Conservation (phyloP, 305 asterid genomes). For the Fraxinus nigra region DNA sequence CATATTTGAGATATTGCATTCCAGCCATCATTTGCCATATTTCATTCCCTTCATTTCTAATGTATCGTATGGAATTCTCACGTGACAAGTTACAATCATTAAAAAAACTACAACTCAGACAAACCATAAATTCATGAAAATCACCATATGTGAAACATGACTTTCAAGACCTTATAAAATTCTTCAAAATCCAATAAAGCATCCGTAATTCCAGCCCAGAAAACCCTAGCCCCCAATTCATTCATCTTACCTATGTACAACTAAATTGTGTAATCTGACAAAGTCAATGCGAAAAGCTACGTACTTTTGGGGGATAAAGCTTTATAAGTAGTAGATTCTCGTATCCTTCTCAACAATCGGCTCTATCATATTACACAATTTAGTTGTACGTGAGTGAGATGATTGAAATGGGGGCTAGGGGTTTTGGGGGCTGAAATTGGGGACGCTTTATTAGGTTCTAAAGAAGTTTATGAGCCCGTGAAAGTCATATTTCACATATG, state of each 20-base stretch:
- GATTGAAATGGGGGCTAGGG: background rate
- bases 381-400: background rate
- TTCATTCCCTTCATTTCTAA: background rate
- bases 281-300: too few species aligned
- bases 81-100: too few species aligned
- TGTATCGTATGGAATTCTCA: background rate
- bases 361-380: background rate
- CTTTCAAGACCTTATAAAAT: background rate
- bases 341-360: too few species aligned
- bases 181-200: background rate
- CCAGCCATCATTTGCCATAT: background rate
- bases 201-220: background rate
- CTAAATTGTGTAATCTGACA: background rate
- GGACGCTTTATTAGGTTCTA: background rate
- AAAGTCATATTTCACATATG: background rate
- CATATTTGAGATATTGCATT: background rate
- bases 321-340: too few species aligned
- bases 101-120: background rate
- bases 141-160: background rate
- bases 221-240: background rate
- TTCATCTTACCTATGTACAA: background rate
- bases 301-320: too few species aligned
- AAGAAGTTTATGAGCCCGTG: background rate
- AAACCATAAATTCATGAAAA: background rate
- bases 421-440: background rate